phyloP scores from a whole-genome alignment of 192 early-diverging fungal genomes.

The Linnemannia elongata region DNA sequence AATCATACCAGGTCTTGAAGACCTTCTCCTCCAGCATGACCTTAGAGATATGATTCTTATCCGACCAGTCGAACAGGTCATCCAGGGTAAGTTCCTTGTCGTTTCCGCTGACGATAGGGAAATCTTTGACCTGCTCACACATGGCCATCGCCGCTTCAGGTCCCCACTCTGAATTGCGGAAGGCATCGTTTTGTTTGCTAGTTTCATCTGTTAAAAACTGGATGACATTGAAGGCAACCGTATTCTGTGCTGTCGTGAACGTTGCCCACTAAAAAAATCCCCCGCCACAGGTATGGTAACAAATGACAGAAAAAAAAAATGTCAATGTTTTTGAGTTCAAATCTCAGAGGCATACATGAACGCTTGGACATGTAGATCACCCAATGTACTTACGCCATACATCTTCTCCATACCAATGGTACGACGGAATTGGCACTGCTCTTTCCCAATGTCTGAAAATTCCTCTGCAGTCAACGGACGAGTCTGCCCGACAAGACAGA shows the following conservation, averaged over 20 bases:
- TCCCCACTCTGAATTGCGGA: conserved; percentile 9
- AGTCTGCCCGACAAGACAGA: conserved; percentile 21
- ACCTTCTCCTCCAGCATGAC: conserved; percentile 43
- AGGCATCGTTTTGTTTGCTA: neutral
- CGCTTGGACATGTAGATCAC: too few relatives aligned
- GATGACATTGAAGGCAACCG: neutral
- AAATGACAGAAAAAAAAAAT: neutral
- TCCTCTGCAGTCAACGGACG: neutral
- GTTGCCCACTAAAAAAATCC: conserved; percentile 18
- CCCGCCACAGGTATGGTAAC: too few relatives aligned
- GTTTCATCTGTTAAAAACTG: neutral
- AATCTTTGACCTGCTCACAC: conserved; percentile 20
- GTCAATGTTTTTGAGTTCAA: too few relatives aligned
- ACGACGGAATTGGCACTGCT: neutral
- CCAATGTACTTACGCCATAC: conserved; percentile 9
- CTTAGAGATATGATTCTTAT: conserved; percentile 8
- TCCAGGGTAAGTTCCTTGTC: neutral
- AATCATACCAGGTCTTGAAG: conserved; percentile 35
- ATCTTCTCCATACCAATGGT: neutral
- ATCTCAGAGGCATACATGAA: too few relatives aligned
- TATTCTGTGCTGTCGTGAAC: neutral
- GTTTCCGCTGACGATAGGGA: conserved; percentile 1
- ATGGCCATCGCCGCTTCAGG: conserved; percentile 1
- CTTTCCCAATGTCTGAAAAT: neutral
- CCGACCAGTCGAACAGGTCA: conserved; percentile 9